Evolutionary conservation across 768 basidiomycete genomes (phyloP), one percentile per base, ranked within the genome.

Genomic region (Steccherinum ochraceum): DNA sequence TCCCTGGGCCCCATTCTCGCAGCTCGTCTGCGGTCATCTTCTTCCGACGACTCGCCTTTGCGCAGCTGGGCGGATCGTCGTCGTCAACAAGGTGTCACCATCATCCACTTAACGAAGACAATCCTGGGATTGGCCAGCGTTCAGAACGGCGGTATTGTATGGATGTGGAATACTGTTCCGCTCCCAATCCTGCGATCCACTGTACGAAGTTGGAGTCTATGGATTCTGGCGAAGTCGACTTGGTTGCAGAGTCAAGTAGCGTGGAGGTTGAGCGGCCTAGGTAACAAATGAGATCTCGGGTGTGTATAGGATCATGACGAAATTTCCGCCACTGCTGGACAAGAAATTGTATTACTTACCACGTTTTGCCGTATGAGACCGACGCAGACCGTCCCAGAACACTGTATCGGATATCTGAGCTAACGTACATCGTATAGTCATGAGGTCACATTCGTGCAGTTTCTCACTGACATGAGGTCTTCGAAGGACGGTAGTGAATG

Each of bases 191-290:
- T 7, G 16, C 16, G 7, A 16, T 7, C 30, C 30, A 16, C 7
- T 35, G 30, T 35, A 7, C 7, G 30, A 16, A 35, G 16, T 35
- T 35, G 30, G 30, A 16, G 30, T 7, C 30, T 35, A 7, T 35
- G 30, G 30, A 35, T 35, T 7, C 16, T 35, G 30, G 30, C 30
- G 7, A 52, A 30, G 24, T 52, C 69, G 2, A 51, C 53, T 2
- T 57, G 52, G 47, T 46, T 66, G 30, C 50, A 55, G 51, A 49
- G 56, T 24, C 48, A 46, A 1, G 43, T 58, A 5, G 65, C 66
- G 20, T 64, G 56, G 55, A 46, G 52, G 27, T 48, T 68, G 19
- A 67, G 67, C 42, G 69, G 69, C 13, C 50, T 71, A 19, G 59
- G 47, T 12, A 52, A 55, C 5, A 58, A 49, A 21, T 64, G 48